phyloP scores from a whole-genome alignment of 1,284 basidiomycete genomes.

The Ustilago vetiveriae region DNA sequence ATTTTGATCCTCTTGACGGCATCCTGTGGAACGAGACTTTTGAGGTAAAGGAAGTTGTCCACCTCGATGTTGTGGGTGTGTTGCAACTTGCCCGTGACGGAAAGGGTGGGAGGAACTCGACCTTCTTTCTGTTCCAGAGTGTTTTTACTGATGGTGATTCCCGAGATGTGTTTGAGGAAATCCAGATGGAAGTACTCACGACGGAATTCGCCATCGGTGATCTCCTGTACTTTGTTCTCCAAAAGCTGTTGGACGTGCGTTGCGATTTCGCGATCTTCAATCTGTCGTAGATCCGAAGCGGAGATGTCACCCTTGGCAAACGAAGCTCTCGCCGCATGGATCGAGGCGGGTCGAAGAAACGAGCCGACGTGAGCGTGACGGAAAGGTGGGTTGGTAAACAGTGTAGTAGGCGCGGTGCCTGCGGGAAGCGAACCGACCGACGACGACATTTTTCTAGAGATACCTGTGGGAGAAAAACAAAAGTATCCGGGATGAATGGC shows the following conservation, averaged over 20 bases:
- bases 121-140: conserved; percentile 55
- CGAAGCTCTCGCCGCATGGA: conserved; percentile 71
- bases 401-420: conserved; percentile 15
- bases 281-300: conserved; percentile 69
- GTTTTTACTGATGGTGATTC: conserved; percentile 51
- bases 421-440: conserved; percentile 26
- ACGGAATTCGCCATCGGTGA: conserved; percentile 74
- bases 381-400: conserved; percentile 39
- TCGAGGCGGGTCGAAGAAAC: conserved; percentile 72
- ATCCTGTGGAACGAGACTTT: conserved; percentile 57
- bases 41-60: conserved; percentile 66
- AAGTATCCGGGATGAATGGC: too few species aligned
- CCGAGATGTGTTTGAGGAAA: conserved; percentile 52
- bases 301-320: conserved; percentile 70
- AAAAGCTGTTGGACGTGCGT: conserved; percentile 72
- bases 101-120: conserved; percentile 65
- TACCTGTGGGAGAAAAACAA: too few species aligned
- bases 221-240: conserved; percentile 71
- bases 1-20: conserved; percentile 73
- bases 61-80: conserved; percentile 59
- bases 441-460: conserved; percentile 17
- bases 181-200: conserved; percentile 55
- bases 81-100: conserved; percentile 62
- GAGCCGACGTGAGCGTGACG: conserved; percentile 49
- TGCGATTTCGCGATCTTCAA: conserved; percentile 73